phyloP scores from a whole-genome alignment of 352 stramenopile species.

The Phytophthora tubulina region DNA sequence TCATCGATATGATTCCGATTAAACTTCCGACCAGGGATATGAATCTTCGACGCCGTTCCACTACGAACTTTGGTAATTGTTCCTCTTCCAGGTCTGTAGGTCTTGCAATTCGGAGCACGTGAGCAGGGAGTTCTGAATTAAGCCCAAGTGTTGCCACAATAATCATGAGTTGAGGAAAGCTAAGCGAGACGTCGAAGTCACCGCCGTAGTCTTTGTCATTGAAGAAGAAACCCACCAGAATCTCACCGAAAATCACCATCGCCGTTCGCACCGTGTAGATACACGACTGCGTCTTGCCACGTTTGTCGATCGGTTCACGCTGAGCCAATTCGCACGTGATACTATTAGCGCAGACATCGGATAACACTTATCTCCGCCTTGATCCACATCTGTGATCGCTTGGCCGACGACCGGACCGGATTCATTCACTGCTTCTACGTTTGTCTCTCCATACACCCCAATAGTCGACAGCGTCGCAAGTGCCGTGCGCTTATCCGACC shows the following conservation, averaged over 20 bases:
- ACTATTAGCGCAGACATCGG: constrained; percentile 75
- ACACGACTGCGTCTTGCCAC: constrained; percentile 46
- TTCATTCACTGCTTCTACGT: constrained; percentile 88
- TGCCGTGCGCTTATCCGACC: too few species aligned
- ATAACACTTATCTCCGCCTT: constrained; percentile 84
- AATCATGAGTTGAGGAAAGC: constrained; percentile 56
- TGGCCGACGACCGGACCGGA: constrained; percentile 69
- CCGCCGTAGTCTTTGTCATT: constrained; percentile 66
- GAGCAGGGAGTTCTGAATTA: constrained; percentile 66
- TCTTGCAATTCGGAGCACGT: constrained; percentile 92
- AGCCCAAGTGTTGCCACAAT: constrained; percentile 70
- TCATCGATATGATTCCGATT: constrained; percentile 93
- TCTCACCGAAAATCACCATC: constrained; percentile 42
- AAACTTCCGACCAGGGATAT: constrained; percentile 84
- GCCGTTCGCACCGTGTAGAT: constrained; percentile 56
- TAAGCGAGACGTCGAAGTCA: constrained; percentile 55
- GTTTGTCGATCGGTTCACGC: constrained; percentile 47
- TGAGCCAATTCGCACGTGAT: constrained; percentile 48
- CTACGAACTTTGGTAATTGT: constrained; percentile 83
- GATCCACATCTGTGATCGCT: constrained; percentile 81
- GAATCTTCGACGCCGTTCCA: constrained; percentile 69
- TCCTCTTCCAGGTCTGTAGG: constrained; percentile 90
- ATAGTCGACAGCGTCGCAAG: constrained; percentile 83
- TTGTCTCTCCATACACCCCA: constrained; percentile 92
- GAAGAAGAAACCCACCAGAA: constrained; percentile 51